Evolutionary conservation across 1,284 basidiomycete species (phyloP).

Genomic region (Ustilago crameri): DNA sequence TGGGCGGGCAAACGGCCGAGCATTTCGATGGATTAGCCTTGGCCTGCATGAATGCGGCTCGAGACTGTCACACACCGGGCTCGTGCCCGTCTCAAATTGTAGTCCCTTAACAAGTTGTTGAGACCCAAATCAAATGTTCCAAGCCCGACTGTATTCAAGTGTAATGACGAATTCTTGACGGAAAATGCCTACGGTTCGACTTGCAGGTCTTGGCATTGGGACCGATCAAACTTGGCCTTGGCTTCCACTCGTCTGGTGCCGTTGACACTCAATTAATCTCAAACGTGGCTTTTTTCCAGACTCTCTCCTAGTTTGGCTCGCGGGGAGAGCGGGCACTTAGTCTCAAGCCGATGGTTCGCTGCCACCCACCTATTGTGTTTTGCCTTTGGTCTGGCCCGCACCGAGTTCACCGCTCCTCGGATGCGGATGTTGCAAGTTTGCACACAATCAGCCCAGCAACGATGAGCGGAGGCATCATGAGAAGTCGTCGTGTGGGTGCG

Average conservation of each 20-base stretch:
- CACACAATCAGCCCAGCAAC: no score
- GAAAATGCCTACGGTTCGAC: constrained; percentile 35
- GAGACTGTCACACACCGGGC: neutral
- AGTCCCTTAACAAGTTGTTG: neutral
- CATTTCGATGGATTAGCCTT: no score
- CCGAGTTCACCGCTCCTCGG: constrained; percentile 10
- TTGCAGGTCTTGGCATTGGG: constrained; percentile 39
- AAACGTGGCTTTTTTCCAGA: constrained; percentile 2
- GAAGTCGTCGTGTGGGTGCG: no score
- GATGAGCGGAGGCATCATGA: no score
- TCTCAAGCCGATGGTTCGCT: constrained; percentile 1
- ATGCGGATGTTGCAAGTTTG: no score
- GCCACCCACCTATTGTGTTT: no score
- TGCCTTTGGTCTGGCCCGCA: no score
- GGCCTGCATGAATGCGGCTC: no score
- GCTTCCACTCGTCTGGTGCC: constrained; percentile 29
- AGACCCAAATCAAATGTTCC: neutral
- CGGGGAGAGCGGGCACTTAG: no score
- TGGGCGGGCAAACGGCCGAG: no score
- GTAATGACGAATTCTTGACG: constrained; percentile 22
- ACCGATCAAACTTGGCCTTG: neutral
- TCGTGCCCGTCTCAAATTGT: neutral
- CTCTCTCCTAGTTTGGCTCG: constrained; percentile 5
- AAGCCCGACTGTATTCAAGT: constrained; percentile 2
- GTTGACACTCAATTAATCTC: neutral